A percentile compares a stretch with the other conserved stretches of the same genome.
phyloP scores from a whole-genome alignment of 768 basidiomycete species.

The Mycena vitilis region DNA sequence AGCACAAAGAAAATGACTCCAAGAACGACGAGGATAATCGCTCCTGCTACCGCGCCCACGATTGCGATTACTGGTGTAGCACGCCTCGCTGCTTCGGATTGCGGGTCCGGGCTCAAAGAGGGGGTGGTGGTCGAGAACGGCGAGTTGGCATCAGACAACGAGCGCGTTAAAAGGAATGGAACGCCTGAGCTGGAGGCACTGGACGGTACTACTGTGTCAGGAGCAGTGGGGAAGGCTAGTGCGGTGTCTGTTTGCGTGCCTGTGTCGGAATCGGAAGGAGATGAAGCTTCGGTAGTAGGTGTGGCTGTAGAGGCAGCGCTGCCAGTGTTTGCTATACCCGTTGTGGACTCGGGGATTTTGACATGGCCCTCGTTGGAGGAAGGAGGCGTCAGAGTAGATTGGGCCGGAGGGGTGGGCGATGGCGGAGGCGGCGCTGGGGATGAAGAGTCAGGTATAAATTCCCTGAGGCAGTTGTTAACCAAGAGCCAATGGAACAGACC shows the following conservation, averaged over 20 bases:
- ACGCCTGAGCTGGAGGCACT: background rate
- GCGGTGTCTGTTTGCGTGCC: background rate
- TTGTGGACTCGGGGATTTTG: too few species aligned
- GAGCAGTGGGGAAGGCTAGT: conserved; percentile 6
- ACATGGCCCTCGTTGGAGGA: background rate
- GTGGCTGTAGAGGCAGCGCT: too few species aligned
- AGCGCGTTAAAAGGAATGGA: background rate
- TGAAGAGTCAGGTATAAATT: conserved; percentile 1
- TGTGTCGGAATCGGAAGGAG: background rate
- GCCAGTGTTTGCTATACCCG: too few species aligned
- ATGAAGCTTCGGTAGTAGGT: background rate
- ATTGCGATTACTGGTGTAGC: conserved; percentile 16
- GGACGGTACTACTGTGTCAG: background rate
- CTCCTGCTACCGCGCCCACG: conserved; percentile 13
- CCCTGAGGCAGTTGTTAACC: background rate
- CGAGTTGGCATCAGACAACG: background rate
- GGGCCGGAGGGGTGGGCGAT: background rate
- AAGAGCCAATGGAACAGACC: background rate
- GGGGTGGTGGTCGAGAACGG: background rate
- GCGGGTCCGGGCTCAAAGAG: background rate
- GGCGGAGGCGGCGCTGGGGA: background rate
- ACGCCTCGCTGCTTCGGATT: background rate
- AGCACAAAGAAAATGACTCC: conserved; percentile 4
- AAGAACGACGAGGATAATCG: conserved; percentile 20
- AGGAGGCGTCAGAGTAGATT: background rate